These are phyloP conservation scores for Echinochloa phyllopogon DNA, from an alignment of 176 grass and related monocot genomes.

Conservation along the genomic window DNA sequence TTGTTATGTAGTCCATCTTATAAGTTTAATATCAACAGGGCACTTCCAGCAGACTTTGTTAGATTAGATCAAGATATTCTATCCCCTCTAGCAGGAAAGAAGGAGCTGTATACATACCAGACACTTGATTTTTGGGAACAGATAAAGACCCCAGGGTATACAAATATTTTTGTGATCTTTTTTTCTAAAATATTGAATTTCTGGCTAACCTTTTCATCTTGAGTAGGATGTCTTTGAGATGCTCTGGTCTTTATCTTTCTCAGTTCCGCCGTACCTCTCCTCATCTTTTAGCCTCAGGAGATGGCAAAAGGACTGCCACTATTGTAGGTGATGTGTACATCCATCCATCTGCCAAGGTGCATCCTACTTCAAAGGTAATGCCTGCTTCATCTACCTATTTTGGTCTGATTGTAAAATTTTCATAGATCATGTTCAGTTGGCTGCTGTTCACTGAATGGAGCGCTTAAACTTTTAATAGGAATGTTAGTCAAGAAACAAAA, in stretches of 20 bases:
- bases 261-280: constrained; percentile 79
- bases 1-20: background rate
- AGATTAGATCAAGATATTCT: constrained; percentile 99
- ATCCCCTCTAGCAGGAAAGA: constrained; percentile 97
- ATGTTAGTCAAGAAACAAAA: background rate
- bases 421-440: constrained; percentile 11
- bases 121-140: constrained; percentile 99
- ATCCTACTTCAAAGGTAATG: constrained; percentile 94
- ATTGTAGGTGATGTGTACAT: constrained; percentile 93
- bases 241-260: constrained; percentile 88
- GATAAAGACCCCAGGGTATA: constrained; percentile 97
- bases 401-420: background rate
- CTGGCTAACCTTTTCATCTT: constrained; percentile 33
- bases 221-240: constrained; percentile 94
- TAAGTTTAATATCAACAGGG: constrained; percentile 71
- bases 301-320: constrained; percentile 71
- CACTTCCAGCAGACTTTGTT: constrained; percentile 91
- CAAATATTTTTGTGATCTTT: constrained; percentile 20
- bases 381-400: constrained; percentile 19
- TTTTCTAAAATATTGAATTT: constrained; percentile 32
- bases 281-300: constrained; percentile 83
- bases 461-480: background rate
- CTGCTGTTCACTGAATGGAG: constrained; percentile 7
- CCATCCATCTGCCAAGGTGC: constrained; percentile 98
- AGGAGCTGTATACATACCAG: constrained; percentile 90